Base-by-base conservation (phyloP, 2,329 filamentous ascomycete species). In the Byssochlamys sp. region DNA sequence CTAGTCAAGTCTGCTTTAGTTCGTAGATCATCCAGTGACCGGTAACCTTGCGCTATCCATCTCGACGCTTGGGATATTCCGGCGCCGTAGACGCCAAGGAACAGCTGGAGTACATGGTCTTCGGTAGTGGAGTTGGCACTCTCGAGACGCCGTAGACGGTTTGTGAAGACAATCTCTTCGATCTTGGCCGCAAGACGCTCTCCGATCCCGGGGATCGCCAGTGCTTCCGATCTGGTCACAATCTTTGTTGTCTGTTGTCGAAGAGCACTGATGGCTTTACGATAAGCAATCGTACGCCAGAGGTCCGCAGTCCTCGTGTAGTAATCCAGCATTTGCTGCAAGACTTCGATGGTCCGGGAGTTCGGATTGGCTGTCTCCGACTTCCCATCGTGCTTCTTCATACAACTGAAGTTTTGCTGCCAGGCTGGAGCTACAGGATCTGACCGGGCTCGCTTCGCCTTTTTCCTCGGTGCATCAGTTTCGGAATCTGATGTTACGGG, bases 161-260 rank as follows among this genome's bases (percentile, higher is more conserved):
- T 82, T 0, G 90, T 96, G 45, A 80, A 78, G 1, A 84, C 89
- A 50, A 96, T 95, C 68, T 96, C 92, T 65, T 94, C 89, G 61
- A 97, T 94, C 71, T 96, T 96, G 27, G 82, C 78, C 0, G 91
- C 91, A 1, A 96, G 76, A 1, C 89, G 81, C 10, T 78, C 66
- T 6, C 91, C 91, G 35, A 96, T 84, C 58, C 80, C 81, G 0
- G 84, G 84, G 0, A 96, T 78, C 1, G 74, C 71, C 10, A 80
- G 74, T 0, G 91, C 92, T 69, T 95, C 81, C 53, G 84, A 80
- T 58, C 82, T 84, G 0, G 87, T 91, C 3, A 72, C 77, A 58
- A 96, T 82, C 67, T 84, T 86, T 24, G 66, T 67, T 0, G 75
- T 68, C 60, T 91, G 87, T 53, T 83, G 85, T 51, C 84, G 84